Percentiles rank a stretch among this genome's conserved stretches.
phyloP scores from a whole-genome alignment of 2,329 filamentous ascomycete genomes.

The Claviceps monticola region DNA sequence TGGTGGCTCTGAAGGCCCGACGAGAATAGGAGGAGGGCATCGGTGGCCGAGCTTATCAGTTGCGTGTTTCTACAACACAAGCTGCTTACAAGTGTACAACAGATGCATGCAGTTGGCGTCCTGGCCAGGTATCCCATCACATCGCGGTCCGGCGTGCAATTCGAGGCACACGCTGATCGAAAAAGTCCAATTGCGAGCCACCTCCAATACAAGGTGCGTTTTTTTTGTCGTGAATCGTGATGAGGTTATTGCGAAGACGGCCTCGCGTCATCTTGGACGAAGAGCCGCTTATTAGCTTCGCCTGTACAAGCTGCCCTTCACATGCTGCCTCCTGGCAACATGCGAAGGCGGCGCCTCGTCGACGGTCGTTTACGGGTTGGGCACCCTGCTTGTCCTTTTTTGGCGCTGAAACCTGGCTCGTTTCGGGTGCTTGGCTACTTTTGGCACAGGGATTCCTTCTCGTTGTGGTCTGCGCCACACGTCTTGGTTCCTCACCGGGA shows the following conservation, averaged over 20 bases:
- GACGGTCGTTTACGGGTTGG: neutral
- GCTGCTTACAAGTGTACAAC: neutral
- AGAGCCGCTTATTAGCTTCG: neutral
- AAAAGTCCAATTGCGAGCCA: neutral
- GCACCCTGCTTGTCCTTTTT: neutral
- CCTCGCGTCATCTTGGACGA: neutral
- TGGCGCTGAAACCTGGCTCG: neutral
- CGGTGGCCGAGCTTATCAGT: neutral
- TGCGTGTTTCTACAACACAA: neutral
- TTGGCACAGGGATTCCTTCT: neutral
- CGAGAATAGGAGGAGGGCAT: neutral
- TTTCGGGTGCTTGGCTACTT: neutral
- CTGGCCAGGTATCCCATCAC: neutral
- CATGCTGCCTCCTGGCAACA: neutral
- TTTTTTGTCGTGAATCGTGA: neutral
- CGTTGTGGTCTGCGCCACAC: slow-evolving; percentile 2
- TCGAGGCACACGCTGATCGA: neutral
- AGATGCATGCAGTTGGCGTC: neutral
- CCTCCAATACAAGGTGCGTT: neutral
- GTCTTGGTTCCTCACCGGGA: neutral
- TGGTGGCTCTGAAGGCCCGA: neutral
- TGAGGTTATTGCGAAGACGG: neutral
- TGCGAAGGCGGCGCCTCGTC: neutral
- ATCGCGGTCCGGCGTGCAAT: neutral
- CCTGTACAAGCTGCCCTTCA: neutral